Evolutionary conservation across 148 eudicot species (phyloP).

Genomic region (Dysphania ambrosioides): DNA sequence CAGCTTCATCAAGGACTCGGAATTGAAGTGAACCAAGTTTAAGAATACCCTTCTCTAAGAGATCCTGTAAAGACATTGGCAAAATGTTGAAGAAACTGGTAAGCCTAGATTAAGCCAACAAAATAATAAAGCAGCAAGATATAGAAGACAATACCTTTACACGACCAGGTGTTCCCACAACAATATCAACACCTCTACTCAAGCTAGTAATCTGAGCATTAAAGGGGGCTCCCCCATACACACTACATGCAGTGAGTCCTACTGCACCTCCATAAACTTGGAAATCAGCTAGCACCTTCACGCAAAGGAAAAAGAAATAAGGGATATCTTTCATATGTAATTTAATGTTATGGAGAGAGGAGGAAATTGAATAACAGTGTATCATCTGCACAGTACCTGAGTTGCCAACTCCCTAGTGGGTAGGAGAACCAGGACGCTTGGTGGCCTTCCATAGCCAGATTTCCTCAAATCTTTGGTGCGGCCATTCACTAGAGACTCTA

Average conservation of each 20-base stretch:
- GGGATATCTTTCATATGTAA: neutral
- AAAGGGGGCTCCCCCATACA: slow-evolving; percentile 80
- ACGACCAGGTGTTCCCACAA: slow-evolving; percentile 89
- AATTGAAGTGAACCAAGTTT: slow-evolving; percentile 73
- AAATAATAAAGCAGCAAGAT: neutral
- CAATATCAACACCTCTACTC: slow-evolving; percentile 78
- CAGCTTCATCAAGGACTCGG: slow-evolving; percentile 95
- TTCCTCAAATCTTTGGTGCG: slow-evolving; percentile 46
- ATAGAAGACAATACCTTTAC: slow-evolving; percentile 54
- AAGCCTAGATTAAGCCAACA: neutral
- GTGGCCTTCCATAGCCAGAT: slow-evolving; percentile 71
- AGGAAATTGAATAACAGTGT: neutral
- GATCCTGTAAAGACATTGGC: slow-evolving; percentile 48
- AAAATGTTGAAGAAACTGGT: neutral
- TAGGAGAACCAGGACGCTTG: slow-evolving; percentile 76
- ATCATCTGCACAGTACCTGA: slow-evolving; percentile 45
- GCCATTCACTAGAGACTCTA: slow-evolving; percentile 85
- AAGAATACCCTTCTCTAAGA: slow-evolving; percentile 62
- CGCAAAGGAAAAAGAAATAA: slow-evolving; percentile 4
- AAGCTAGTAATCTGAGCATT: slow-evolving; percentile 46
- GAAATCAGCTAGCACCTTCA: slow-evolving; percentile 70
- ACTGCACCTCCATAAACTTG: slow-evolving; percentile 62
- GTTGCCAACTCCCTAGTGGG: slow-evolving; percentile 93
- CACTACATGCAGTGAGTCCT: slow-evolving; percentile 60
- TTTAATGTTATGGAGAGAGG: neutral